These are phyloP conservation scores for Dictyostelium brefeldianum DNA, from an alignment of 78 protist genomes.

Conservation along the genomic window DNA sequence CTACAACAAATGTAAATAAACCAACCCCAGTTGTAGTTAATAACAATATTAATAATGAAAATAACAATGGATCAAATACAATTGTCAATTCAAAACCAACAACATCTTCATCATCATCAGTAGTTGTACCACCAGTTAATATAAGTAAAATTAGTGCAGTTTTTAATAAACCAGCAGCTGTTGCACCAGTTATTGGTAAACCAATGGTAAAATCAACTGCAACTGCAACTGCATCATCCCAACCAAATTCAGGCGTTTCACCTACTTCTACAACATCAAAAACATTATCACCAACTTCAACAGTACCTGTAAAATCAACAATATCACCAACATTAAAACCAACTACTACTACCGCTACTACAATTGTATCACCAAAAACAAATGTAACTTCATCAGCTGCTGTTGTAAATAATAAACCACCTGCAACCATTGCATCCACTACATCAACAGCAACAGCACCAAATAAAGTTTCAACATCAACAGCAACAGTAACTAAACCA, in stretches of 20 bases:
- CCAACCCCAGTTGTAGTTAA: too few relatives aligned
- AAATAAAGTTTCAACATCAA: not conserved
- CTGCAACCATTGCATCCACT: not conserved
- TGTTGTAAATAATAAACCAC: not conserved
- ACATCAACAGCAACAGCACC: not conserved
- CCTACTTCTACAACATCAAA: not conserved
- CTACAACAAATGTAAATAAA: too few relatives aligned
- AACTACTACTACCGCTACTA: not conserved
- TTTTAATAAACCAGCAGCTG: not conserved
- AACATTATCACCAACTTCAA: not conserved
- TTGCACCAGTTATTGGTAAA: not conserved
- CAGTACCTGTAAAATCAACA: not conserved
- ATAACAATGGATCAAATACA: too few relatives aligned
- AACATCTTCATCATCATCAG: not conserved
- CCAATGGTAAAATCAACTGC: not conserved
- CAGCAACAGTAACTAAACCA: not conserved
- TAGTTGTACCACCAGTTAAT: slow-evolving; percentile 7
- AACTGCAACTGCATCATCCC: not conserved
- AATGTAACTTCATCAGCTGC: not conserved
- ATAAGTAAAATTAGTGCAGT: not conserved
- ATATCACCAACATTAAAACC: not conserved
- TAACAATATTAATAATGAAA: too few relatives aligned
- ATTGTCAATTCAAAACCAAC: not conserved
- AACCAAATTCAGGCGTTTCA: not conserved
- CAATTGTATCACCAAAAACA: not conserved